Evolutionary conservation across 176 grass and related monocot genomes (phyloP), one percentile per base, ranked within the genome.

Genomic region (bread wheat (Triticum aestivum)): DNA sequence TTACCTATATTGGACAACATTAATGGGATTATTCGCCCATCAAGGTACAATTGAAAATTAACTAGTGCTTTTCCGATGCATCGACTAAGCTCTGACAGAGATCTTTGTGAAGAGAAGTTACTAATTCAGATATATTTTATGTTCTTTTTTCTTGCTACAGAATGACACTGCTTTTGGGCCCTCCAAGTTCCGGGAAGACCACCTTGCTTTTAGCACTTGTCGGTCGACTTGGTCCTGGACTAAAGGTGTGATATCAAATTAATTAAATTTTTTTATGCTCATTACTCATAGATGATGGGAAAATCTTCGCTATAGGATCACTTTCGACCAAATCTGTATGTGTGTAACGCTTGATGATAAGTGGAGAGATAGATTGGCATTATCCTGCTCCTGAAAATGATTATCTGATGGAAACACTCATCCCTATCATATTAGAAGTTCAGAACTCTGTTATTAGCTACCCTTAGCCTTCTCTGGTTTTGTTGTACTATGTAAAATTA

Each of bases 171-270:
- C 92, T 99, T 79, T 74, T 99, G 90, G 97, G 97, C 38, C 97
- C 97, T 86, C 97, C 97, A 65, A 99, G 97, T 77, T 99, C 97
- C 2, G 97, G 97, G 51, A 99, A 99, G 92, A 96, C 92, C 66
- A 96, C 94, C 66, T 89, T 99, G 87, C 97, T 99, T 78, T 77
- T 96, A 34, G 94, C 94, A 86, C 97, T 99, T 91, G 94, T 94
- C 23, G 97, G 97, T 71, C 89, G 94, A 29, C 97, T 99, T 4
- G 90, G 88, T 45, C 70, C 88, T 73, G 90, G 75, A 88, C 89
- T 99, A 70, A 88, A 96, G 89, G 97, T 99, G 29, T 73, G 73
- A 41, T 51, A 61, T 47, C 59, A 39, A 17, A 34, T 56, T 66
- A 59, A 56, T 66, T 27, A 15, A 5, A 65, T 54, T 54, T 70